Conservation (phyloP, 2,329 filamentous ascomycete genomes). For the Thielaviopsis musarum region DNA sequence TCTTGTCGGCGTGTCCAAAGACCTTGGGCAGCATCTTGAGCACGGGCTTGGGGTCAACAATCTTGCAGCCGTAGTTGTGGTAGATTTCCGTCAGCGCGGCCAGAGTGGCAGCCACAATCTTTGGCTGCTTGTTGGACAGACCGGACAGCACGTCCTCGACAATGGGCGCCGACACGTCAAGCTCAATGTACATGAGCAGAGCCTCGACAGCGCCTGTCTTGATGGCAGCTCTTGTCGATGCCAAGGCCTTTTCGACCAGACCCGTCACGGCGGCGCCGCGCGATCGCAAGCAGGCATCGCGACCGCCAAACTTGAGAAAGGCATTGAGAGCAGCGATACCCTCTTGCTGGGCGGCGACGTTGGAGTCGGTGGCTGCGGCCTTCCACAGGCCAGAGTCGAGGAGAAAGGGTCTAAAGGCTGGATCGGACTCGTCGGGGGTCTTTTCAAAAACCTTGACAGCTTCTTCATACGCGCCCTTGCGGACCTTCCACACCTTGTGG, state of each 20-base stretch:
- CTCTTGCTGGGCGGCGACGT: constrained; percentile 92
- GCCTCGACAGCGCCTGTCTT: constrained; percentile 80
- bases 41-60: constrained; percentile 80
- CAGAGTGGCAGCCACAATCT: constrained; percentile 58
- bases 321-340: constrained; percentile 74
- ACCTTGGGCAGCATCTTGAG: constrained; percentile 78
- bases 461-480: constrained; percentile 89
- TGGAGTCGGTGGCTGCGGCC: constrained; percentile 78
- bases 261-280: constrained; percentile 56
- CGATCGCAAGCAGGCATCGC: constrained; percentile 62
- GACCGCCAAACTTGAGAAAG: constrained; percentile 80
- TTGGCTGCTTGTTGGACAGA: constrained; percentile 77
- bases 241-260: constrained; percentile 80
- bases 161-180: constrained; percentile 70
- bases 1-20: constrained; percentile 95
- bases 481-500: constrained; percentile 94
- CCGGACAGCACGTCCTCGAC: constrained; percentile 79
- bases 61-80: constrained; percentile 88
- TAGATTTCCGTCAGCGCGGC: constrained; percentile 67
- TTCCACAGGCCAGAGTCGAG: constrained; percentile 82
- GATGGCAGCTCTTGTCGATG: constrained; percentile 72
- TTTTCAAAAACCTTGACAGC: constrained; percentile 72
- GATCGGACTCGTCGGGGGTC: constrained; percentile 70
- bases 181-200: constrained; percentile 72
- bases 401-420: constrained; percentile 73